Conservation (phyloP, 345 rosid species). For the Citrus sp. region DNA sequence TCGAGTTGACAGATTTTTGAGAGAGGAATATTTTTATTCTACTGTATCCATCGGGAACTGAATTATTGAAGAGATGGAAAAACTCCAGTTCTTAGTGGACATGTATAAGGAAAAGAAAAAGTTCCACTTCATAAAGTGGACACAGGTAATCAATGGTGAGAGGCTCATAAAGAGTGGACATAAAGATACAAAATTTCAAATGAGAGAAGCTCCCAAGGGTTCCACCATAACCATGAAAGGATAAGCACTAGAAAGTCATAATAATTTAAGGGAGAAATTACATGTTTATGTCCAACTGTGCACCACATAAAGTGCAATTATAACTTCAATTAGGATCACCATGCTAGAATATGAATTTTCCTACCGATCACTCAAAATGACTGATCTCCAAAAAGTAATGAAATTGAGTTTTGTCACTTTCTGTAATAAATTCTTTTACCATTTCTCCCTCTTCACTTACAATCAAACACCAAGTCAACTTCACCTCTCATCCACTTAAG, state of each 20-base stretch:
- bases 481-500: neutral
- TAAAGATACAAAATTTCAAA: slow-evolving; percentile 2
- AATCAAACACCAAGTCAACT: neutral
- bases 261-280: slow-evolving; percentile 19
- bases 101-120: slow-evolving; percentile 13
- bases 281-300: slow-evolving; percentile 13
- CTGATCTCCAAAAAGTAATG: neutral
- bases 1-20: neutral
- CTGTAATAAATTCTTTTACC: neutral
- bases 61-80: slow-evolving; percentile 11
- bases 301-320: slow-evolving; percentile 19
- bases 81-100: neutral
- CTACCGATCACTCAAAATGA: neutral
- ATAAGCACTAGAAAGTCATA: neutral
- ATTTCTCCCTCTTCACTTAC: neutral
- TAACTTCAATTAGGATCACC: slow-evolving; percentile 13
- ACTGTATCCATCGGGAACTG: neutral
- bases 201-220: slow-evolving; percentile 13
- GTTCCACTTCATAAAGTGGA: slow-evolving; percentile 12
- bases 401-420: neutral
- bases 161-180: neutral
- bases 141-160: neutral
- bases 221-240: slow-evolving; percentile 13
- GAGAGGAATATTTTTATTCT: neutral
- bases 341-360: neutral